Evolutionary conservation across 1,139 yeast genomes (phyloP), one percentile per base, ranked within the genome.

Genomic region (Trichomonascaceae sp.): DNA sequence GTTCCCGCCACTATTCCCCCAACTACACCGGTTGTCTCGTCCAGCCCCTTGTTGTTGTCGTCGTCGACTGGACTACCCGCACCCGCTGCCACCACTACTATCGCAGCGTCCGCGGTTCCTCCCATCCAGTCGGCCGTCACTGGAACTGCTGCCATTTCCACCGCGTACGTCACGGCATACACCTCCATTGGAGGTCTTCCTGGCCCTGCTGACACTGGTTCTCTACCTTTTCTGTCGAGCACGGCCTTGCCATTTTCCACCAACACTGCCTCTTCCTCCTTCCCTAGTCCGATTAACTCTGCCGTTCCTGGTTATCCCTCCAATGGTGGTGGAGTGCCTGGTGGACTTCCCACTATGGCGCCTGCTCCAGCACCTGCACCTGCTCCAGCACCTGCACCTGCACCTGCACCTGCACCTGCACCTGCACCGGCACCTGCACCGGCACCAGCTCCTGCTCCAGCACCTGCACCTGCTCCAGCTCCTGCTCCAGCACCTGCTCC

Each of bases 241-340:
- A 20, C 23, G 11, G 6, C 23, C 11, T 6, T 20, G 6, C 23
- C 23, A 11, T 20, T 20, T 11, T 20, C 23, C 11, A 13, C 30
- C 16, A 27, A 13, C 30, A 14, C 15, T 6, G 13, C 31, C 13
- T 6, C 31, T 9, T 17, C 16, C 5, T 8, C 31, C 8, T 6
- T 15, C 17, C 15, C 32, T 18, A 26, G 11, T 30, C 18, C 28
- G 13, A 9, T n/a, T 8, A 20, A 8, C 23, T 20, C 35, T 4
- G 32, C 36, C 13, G 37, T 27, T 22, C 28, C 33, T 11, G 37
- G 18, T 11, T 31, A 31, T 23, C 32, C 36, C 9, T 18, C 22
- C 28, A n/a, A n/a, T n/a, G n/a, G n/a, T n/a, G n/a, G n/a, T n/a
- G n/a, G n/a, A n/a, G n/a, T n/a, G n/a, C n/a, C n/a, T n/a, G n/a